Evolutionary conservation across 371 early-diverging fungal genomes (phyloP).

Genomic region (Racocetra persica): DNA sequence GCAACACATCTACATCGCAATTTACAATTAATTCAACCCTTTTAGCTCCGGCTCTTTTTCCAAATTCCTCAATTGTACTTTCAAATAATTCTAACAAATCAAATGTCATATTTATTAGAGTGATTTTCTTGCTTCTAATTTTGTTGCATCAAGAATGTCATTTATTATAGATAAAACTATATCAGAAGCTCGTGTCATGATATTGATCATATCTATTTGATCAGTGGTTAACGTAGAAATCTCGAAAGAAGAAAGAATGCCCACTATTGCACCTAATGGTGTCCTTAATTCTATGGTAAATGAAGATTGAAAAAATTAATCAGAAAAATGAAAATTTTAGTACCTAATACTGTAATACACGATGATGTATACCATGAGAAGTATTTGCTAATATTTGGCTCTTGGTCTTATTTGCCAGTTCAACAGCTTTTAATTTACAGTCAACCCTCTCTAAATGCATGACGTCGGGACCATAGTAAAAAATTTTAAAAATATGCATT

Average conservation of each 20-base stretch:
- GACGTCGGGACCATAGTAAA: too few relatives aligned
- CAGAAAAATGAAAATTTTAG: too few relatives aligned
- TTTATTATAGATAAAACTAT: constrained; percentile 61
- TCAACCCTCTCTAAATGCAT: too few relatives aligned
- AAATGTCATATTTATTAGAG: constrained; percentile 52
- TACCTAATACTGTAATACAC: too few relatives aligned
- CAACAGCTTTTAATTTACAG: constrained; percentile 54
- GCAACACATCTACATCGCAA: too few relatives aligned
- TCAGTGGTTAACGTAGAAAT: constrained; percentile 52
- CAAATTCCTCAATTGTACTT: constrained; percentile 54
- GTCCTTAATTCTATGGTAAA: constrained; percentile 15
- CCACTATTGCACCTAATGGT: constrained; percentile 48
- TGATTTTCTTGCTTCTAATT: constrained; percentile 64
- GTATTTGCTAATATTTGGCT: constrained; percentile 20
- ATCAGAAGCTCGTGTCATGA: constrained; percentile 54
- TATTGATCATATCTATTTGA: constrained; percentile 54
- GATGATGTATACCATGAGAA: constrained; percentile 46
- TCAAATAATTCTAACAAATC: constrained; percentile 61
- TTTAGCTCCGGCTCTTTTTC: constrained; percentile 46
- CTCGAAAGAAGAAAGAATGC: constrained; percentile 51
- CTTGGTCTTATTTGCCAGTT: constrained; percentile 53
- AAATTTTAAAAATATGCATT: too few relatives aligned
- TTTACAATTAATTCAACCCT: too few relatives aligned
- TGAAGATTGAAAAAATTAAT: not conserved
- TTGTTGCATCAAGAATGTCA: constrained; percentile 41